Base-by-base conservation (phyloP, 1,284 basidiomycete genomes). In the Tilletia setariae region DNA sequence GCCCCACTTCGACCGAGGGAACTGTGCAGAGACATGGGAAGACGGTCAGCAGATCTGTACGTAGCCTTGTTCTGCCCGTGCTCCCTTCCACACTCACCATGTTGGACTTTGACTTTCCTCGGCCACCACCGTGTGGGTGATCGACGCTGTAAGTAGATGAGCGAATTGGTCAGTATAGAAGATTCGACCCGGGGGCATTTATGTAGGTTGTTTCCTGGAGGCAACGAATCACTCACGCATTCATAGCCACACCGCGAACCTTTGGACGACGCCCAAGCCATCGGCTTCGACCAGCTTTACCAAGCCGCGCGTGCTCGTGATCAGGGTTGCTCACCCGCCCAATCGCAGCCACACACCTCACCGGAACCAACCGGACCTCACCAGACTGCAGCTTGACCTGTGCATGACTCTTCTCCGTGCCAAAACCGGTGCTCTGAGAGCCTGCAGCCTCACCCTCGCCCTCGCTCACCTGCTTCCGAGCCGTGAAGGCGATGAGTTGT, bases 221-320 rank as follows among this genome's bases (percentile, higher is more conserved):
- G n/a, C n/a, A n/a, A n/a, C n/a, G 21, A n/a, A n/a, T n/a, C 30
- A 53, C 51, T 53, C 56, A 61, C 56, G 56, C 90, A 84, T 98
- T 98, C 95, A 97, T 98, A 30, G 95, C 95, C 72, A 97, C 90
- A 90, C 95, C 95, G 83, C 95, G 89, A 42, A 97, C 93, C 72
- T 88, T 88, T 1, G 95, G 95, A 77, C 91, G 85, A 76, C 89
- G 85, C 46, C 95, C 95, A 32, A 98, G 84, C 93, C 94, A 96
- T 63, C 96, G 87, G 64, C 86, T 86, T 72, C 95, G 85, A 53
- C 95, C 95, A 19, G 96, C 95, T 84, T 98, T 98, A 51, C 94
- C 95, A 56, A 98, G 84, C 63, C 86, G 88, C 25, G 89, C 86
- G 75, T 90, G 89, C 84, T 93, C 91, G 89, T 93, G 94, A 74